Conservation (phyloP, 2,329 filamentous ascomycete genomes). For the Blastomyces percursus region DNA sequence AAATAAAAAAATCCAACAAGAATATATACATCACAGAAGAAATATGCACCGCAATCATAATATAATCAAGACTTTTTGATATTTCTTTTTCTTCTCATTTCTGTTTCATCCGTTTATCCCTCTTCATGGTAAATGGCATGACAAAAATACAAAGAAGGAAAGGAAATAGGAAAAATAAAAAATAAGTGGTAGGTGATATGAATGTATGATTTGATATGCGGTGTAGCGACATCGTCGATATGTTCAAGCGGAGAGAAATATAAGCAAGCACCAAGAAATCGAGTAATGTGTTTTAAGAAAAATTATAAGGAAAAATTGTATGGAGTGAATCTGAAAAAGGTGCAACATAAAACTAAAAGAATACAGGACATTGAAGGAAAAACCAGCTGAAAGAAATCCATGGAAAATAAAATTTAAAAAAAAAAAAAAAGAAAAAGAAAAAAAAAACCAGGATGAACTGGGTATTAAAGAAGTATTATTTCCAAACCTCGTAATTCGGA, state of each 20-base stretch:
- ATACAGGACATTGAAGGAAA: neutral
- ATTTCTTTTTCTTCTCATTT: no score
- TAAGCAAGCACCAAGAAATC: neutral
- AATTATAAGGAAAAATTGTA: neutral
- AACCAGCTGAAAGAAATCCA: neutral
- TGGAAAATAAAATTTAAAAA: no score
- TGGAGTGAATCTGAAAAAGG: neutral
- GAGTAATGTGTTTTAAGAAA: neutral
- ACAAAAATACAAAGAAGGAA: neutral
- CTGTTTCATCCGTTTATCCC: no score
- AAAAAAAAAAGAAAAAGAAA: neutral
- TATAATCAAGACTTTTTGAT: no score
- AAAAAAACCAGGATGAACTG: neutral
- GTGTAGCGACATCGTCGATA: neutral
- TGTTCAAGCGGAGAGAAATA: neutral
- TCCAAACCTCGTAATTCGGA: neutral
- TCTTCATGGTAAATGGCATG: neutral
- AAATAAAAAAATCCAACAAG: neutral
- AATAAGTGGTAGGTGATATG: neutral
- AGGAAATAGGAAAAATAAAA: neutral
- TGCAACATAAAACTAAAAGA: neutral
- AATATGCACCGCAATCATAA: neutral
- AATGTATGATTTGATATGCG: neutral
- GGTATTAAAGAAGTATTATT: neutral
- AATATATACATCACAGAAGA: neutral